Evolutionary conservation across 2,329 filamentous ascomycete genomes (phyloP).

Genomic region (Calonectria multiphialidica): DNA sequence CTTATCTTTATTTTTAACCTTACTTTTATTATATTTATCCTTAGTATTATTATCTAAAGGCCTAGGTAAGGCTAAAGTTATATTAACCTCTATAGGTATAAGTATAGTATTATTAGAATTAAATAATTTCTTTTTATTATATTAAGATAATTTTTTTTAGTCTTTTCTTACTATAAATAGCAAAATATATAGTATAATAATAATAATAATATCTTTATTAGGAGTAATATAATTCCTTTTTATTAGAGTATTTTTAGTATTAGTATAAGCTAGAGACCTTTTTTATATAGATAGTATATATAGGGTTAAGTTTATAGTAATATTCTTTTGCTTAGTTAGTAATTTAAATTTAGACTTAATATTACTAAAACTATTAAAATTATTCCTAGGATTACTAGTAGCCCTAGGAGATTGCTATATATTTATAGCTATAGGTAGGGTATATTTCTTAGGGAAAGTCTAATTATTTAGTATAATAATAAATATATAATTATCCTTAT

Average conservation of each 20-base stretch:
- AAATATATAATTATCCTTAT: background rate
- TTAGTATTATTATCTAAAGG: no score
- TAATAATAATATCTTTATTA: background rate
- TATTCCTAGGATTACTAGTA: background rate
- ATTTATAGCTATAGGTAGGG: background rate
- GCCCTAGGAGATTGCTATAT: background rate
- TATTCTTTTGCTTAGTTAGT: background rate
- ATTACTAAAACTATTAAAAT: background rate
- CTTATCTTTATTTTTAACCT: no score
- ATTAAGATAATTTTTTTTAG: no score
- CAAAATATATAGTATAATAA: no score
- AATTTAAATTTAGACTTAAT: background rate
- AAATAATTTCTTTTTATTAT: no score
- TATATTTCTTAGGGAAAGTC: background rate
- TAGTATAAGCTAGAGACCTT: background rate
- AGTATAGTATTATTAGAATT: no score
- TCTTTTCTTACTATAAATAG: no score
- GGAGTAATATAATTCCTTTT: background rate
- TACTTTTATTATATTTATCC: no score
- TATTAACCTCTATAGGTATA: no score
- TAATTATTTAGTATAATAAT: background rate
- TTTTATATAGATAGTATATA: background rate
- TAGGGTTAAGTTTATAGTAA: background rate
- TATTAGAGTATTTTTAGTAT: background rate
- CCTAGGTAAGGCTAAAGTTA: no score